A percentile compares a stretch with the other conserved stretches of the same genome.
These are phyloP conservation scores for Mycena belliarum DNA, from an alignment of 768 basidiomycete species.

Conservation along the genomic window DNA sequence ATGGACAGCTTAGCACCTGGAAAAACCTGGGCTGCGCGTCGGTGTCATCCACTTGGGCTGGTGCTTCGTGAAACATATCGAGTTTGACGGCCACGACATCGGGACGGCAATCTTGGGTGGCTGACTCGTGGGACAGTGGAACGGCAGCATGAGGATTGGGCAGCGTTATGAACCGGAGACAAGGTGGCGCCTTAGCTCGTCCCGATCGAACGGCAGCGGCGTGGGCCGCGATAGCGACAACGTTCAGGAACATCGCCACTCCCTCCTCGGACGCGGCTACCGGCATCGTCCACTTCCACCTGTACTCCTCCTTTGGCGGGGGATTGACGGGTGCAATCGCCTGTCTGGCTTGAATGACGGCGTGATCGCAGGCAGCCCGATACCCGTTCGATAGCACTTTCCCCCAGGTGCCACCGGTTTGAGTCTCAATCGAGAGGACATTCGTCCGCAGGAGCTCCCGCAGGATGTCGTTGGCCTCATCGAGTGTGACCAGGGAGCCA, in stretches of 20 bases:
- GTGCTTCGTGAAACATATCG: neutral
- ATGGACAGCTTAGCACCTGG: neutral
- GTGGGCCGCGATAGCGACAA: constrained; percentile 6
- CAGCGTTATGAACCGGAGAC: neutral
- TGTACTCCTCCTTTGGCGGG: neutral
- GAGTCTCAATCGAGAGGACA: constrained; percentile 1
- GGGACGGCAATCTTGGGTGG: constrained; percentile 8
- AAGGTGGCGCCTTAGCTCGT: neutral
- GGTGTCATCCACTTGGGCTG: too few species aligned
- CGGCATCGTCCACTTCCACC: constrained; percentile 6
- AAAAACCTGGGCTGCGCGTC: too few species aligned
- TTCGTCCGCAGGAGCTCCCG: neutral
- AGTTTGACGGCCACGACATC: neutral
- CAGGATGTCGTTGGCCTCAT: neutral
- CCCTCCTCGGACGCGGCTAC: neutral
- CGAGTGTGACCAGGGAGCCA: constrained; percentile 5
- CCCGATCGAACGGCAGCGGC: constrained; percentile 6
- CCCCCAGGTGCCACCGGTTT: too few species aligned
- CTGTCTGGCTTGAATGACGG: constrained; percentile 1
- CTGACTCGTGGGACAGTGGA: constrained; percentile 1
- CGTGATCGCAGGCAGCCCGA: neutral
- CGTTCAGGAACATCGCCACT: constrained; percentile 4
- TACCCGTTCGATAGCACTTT: neutral
- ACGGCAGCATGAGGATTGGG: constrained; percentile 2
- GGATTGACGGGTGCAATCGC: neutral